These are phyloP conservation scores for Heterobasidion occidentale DNA, from an alignment of 1,284 basidiomycete genomes.

Conservation along the genomic window DNA sequence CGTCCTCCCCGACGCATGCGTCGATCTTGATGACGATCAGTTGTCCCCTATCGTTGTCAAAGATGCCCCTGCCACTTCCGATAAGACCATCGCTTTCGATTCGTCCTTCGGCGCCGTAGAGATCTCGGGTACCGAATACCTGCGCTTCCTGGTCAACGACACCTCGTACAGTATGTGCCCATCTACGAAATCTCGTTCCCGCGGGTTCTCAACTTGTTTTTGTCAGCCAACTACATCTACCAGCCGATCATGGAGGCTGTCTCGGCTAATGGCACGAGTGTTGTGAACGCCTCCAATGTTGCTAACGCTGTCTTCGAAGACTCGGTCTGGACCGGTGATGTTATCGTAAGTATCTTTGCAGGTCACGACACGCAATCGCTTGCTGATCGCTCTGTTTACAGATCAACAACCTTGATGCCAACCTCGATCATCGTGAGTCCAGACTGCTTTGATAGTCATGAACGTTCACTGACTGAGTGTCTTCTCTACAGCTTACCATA, in stretches of 20 bases:
- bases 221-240: neutral
- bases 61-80: neutral
- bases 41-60: neutral
- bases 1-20: neutral
- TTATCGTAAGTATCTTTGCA: neutral
- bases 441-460: neutral
- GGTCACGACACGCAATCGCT: neutral
- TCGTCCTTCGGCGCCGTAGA: neutral
- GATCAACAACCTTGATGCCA: neutral
- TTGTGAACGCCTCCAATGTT: neutral
- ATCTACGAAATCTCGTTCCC: neutral
- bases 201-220: neutral
- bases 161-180: neutral
- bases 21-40: neutral
- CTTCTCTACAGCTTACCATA: neutral
- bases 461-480: neutral
- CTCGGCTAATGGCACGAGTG: neutral
- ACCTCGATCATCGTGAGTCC: neutral
- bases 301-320: neutral
- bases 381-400: neutral
- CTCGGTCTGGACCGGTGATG: neutral
- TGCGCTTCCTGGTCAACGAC: neutral
- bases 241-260: neutral
- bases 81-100: neutral
- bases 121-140: neutral